Conservation (phyloP, 345 rosid species). For the Moringa oleifera region DNA sequence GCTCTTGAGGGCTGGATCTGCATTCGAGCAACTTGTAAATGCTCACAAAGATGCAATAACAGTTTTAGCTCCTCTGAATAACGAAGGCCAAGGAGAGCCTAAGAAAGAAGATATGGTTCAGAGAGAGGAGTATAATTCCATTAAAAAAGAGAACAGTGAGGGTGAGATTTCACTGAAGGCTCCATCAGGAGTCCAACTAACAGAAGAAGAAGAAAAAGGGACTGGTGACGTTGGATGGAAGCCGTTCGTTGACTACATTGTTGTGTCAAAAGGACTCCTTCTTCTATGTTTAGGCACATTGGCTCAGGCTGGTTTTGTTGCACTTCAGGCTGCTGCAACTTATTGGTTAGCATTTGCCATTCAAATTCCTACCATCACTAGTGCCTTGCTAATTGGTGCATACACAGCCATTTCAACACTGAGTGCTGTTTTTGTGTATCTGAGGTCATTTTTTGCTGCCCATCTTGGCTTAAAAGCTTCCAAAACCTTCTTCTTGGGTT, state of each 20-base stretch:
- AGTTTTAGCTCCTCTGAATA: constrained; percentile 27
- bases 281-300: constrained; percentile 26
- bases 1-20: constrained; percentile 45
- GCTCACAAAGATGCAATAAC: constrained; percentile 63
- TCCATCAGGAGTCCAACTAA: constrained; percentile 41
- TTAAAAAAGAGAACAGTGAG: constrained; percentile 24
- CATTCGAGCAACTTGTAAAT: constrained; percentile 65
- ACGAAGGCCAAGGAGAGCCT: constrained; percentile 21
- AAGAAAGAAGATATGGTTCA: constrained; percentile 6
- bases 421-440: constrained; percentile 42
- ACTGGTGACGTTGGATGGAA: constrained; percentile 57
- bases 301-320: constrained; percentile 40
- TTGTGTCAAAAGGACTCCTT: constrained; percentile 39
- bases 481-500: constrained; percentile 57
- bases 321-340: constrained; percentile 54
- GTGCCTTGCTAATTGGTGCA: constrained; percentile 42
- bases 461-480: constrained; percentile 65
- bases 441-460: constrained; percentile 40
- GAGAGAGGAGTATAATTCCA: constrained; percentile 14
- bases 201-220: constrained; percentile 63
- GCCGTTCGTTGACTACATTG: constrained; percentile 57
- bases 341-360: constrained; percentile 75
- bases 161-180: constrained; percentile 27
- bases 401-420: constrained; percentile 52
- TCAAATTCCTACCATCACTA: constrained; percentile 38